A percentile compares a stretch with the other conserved stretches of the same genome.
These are phyloP conservation scores for Candida glaebosa DNA, from an alignment of 805 yeast genomes.

Conservation along the genomic window DNA sequence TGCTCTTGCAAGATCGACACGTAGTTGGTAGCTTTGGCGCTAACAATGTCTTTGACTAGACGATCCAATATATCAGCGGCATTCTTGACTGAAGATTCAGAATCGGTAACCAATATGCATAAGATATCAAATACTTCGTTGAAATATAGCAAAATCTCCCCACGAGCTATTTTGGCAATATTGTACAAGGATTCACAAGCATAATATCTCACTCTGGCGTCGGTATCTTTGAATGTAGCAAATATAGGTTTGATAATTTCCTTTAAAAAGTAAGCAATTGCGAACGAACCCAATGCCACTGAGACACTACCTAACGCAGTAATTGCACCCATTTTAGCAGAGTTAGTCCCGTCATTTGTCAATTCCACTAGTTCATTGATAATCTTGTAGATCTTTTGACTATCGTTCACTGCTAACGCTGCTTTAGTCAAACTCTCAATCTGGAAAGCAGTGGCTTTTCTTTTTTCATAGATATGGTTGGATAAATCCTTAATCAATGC, in stretches of 20 bases:
- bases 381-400: slow-evolving; percentile 55
- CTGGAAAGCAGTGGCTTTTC: slow-evolving; percentile 53
- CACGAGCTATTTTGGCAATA: slow-evolving; percentile 94
- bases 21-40: slow-evolving; percentile 89
- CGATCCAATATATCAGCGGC: slow-evolving; percentile 94
- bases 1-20: slow-evolving; percentile 63
- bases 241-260: slow-evolving; percentile 89
- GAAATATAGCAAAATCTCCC: slow-evolving; percentile 86
- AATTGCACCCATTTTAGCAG: slow-evolving; percentile 86
- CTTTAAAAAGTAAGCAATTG: slow-evolving; percentile 78
- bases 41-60: slow-evolving; percentile 87
- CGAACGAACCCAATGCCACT: slow-evolving; percentile 82
- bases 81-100: slow-evolving; percentile 86
- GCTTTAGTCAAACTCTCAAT: slow-evolving; percentile 75
- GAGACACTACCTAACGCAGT: slow-evolving; percentile 96
- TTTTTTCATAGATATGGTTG: slow-evolving; percentile 43
- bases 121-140: slow-evolving; percentile 93
- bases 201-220: slow-evolving; percentile 93
- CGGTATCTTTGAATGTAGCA: slow-evolving; percentile 95
- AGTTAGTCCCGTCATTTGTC: slow-evolving; percentile 67
- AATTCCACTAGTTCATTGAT: slow-evolving; percentile 77
- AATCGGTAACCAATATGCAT: slow-evolving; percentile 84
- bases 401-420: slow-evolving; percentile 57
- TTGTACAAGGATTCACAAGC: slow-evolving; percentile 96
- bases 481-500: slow-evolving; percentile 40